A percentile compares a stretch with the other conserved stretches of the same genome.
Conservation (phyloP, 2,329 filamentous ascomycete species). For the Karstenula rhodostoma region DNA sequence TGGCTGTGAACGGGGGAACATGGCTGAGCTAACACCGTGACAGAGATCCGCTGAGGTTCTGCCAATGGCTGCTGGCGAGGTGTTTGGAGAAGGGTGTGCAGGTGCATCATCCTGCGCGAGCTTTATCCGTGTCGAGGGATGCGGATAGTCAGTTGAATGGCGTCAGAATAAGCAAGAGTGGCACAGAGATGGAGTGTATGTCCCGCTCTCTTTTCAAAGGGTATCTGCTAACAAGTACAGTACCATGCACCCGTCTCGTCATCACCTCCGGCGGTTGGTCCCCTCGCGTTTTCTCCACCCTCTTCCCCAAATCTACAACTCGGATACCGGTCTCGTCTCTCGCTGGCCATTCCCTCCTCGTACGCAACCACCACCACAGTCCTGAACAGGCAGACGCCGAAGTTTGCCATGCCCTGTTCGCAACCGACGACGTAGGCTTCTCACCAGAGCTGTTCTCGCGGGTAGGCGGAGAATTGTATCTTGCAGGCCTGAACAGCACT, state of each 20-base stretch:
- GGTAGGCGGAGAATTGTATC: slow-evolving; percentile 72
- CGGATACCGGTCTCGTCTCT: slow-evolving; percentile 67
- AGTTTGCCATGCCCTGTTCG: slow-evolving; percentile 74
- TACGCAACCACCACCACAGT: slow-evolving; percentile 67
- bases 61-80: slow-evolving; percentile 68
- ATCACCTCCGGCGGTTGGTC: slow-evolving; percentile 78
- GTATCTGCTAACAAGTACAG: slow-evolving; percentile 32
- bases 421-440: slow-evolving; percentile 65
- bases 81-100: slow-evolving; percentile 68
- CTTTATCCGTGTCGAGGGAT: slow-evolving; percentile 62
- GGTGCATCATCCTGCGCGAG: slow-evolving; percentile 70
- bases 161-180: slow-evolving; percentile 60
- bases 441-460: slow-evolving; percentile 77
- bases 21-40: slow-evolving; percentile 13
- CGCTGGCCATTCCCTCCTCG: slow-evolving; percentile 75
- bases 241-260: slow-evolving; percentile 72
- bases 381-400: slow-evolving; percentile 51
- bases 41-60: slow-evolving; percentile 73
- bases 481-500: slow-evolving; percentile 74
- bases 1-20: not conserved
- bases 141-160: slow-evolving; percentile 59
- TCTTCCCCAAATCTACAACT: slow-evolving; percentile 67
- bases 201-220: not conserved
- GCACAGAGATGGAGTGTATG: slow-evolving; percentile 54
- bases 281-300: slow-evolving; percentile 65